phyloP scores from a whole-genome alignment of 345 rosid species.

The Moricandia moricandioides region DNA sequence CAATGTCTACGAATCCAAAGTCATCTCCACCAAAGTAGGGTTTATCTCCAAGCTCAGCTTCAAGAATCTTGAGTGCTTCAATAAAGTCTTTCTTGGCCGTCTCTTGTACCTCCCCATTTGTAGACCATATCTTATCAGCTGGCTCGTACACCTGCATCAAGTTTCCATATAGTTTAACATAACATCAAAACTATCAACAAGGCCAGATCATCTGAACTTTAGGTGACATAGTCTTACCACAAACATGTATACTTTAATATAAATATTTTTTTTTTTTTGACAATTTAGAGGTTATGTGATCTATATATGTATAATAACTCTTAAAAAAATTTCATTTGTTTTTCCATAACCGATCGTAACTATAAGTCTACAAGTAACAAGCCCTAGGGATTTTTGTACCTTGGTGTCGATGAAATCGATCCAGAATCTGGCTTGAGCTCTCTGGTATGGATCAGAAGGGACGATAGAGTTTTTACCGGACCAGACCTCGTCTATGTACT shows the following conservation, averaged over 20 bases:
- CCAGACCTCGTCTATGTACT: slow-evolving; percentile 38
- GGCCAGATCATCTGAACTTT: too few species aligned
- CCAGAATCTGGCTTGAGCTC: slow-evolving; percentile 39
- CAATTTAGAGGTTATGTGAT: too few species aligned
- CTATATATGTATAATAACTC: too few species aligned
- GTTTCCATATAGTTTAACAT: not conserved
- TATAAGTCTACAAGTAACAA: not conserved
- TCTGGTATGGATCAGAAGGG: slow-evolving; percentile 35
- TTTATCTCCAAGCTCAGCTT: slow-evolving; percentile 38
- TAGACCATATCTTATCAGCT: slow-evolving; percentile 27
- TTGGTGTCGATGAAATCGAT: slow-evolving; percentile 30
- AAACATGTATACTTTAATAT: too few species aligned
- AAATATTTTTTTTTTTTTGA: too few species aligned
- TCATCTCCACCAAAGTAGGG: slow-evolving; percentile 36
- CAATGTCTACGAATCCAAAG: slow-evolving; percentile 30
- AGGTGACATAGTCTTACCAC: too few species aligned
- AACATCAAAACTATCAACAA: not conserved
- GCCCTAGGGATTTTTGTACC: slow-evolving; percentile 1
- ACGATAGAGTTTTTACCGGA: not conserved
- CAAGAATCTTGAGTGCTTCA: slow-evolving; percentile 31
- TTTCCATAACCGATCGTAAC: too few species aligned
- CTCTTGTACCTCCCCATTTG: slow-evolving; percentile 35
- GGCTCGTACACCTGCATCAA: slow-evolving; percentile 17
- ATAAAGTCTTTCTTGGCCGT: slow-evolving; percentile 29
- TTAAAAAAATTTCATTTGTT: too few species aligned